These are phyloP conservation scores for Cyamopsis tetragonoloba DNA, from an alignment of 306 rosid species.

Conservation along the genomic window DNA sequence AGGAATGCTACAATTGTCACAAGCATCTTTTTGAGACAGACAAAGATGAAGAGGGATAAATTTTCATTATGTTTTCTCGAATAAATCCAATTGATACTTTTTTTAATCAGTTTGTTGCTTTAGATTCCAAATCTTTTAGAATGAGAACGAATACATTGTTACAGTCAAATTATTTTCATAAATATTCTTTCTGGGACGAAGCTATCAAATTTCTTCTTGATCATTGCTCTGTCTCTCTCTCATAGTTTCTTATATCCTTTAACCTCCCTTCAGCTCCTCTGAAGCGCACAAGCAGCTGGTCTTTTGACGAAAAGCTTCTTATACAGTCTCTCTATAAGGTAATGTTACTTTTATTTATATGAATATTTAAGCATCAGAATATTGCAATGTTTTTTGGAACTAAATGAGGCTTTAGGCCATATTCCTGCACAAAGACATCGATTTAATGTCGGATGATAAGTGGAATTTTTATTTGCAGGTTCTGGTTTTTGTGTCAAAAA, in stretches of 20 bases:
- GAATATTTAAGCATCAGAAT: not conserved
- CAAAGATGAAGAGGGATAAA: not conserved
- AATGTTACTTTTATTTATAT: not conserved
- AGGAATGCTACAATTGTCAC: not conserved
- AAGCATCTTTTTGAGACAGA: not conserved
- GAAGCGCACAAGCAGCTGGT: conserved; percentile 82
- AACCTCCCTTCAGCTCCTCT: conserved; percentile 45
- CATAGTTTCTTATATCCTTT: not conserved
- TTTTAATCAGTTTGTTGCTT: not conserved
- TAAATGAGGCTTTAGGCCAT: not conserved
- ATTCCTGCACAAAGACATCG: not conserved
- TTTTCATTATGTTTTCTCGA: not conserved
- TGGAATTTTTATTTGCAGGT: conserved; percentile 51
- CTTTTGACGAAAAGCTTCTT: conserved; percentile 84
- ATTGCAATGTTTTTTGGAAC: not conserved
- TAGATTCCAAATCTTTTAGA: not conserved
- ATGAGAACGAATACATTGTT: not conserved
- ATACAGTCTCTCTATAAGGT: conserved; percentile 85
- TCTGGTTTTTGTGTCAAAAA: conserved; percentile 64
- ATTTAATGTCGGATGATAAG: conserved; percentile 5
- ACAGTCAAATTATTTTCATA: not conserved
- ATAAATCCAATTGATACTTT: not conserved
- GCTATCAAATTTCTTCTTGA: not conserved
- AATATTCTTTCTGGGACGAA: not conserved
- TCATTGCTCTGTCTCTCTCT: not conserved